A percentile compares a stretch with the other conserved stretches of the same genome.
Evolutionary conservation across 2,329 filamentous ascomycete species (phyloP).

Genomic region (Sarocladiaceae sp.): DNA sequence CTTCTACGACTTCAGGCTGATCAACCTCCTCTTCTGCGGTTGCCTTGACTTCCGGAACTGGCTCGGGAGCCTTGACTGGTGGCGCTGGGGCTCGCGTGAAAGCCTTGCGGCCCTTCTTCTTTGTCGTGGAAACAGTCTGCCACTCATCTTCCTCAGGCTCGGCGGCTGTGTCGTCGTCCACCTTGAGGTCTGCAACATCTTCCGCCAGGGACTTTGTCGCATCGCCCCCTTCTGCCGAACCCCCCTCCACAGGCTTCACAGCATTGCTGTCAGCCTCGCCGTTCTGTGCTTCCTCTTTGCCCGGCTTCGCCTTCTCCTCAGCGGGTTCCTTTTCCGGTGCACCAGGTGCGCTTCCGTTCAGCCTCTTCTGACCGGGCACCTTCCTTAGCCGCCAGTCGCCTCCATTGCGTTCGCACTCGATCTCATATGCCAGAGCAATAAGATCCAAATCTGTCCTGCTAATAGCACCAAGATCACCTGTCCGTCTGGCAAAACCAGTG

Average conservation of each 20-base stretch:
- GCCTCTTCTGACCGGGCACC: conserved; percentile 70
- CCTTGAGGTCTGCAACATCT: background rate
- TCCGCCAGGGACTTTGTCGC: background rate
- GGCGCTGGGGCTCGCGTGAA: background rate
- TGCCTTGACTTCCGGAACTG: conserved; percentile 3
- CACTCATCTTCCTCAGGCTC: conserved; percentile 1
- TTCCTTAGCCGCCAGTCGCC: conserved; percentile 82
- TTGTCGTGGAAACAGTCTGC: conserved; percentile 6
- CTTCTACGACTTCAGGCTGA: conserved; percentile 21
- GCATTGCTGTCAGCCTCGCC: conserved; percentile 11
- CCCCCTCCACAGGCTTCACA: conserved; percentile 11
- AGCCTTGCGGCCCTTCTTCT: conserved; percentile 3
- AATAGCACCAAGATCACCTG: conserved; percentile 83
- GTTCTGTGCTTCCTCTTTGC: conserved; percentile 14
- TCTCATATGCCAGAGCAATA: conserved; percentile 84
- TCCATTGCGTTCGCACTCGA: conserved; percentile 89
- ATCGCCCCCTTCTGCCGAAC: conserved; percentile 19
- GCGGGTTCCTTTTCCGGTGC: conserved; percentile 27
- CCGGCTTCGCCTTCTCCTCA: conserved; percentile 18
- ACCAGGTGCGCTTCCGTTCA: conserved; percentile 65
- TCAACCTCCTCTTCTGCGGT: conserved; percentile 12
- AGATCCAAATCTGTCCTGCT: conserved; percentile 88
- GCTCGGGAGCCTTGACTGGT: conserved; percentile 1
- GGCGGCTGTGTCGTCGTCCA: background rate
- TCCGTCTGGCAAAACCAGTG: conserved; percentile 79